Evolutionary conservation across 768 basidiomycete species (phyloP).

Genomic region (Exsudoporus frostii): DNA sequence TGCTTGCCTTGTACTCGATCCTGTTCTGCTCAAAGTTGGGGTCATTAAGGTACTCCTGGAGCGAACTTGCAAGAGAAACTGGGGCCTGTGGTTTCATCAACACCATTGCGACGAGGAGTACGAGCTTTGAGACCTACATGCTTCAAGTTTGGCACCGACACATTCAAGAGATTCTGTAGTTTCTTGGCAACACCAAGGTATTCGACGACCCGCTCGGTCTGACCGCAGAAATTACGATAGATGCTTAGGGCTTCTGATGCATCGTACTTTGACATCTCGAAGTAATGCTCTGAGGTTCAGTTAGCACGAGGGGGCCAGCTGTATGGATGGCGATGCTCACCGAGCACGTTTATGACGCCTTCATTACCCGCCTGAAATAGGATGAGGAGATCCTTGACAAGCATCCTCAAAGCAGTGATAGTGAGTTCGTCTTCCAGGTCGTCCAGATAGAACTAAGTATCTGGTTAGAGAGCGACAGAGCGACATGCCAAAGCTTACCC

Average conservation of each 20-base stretch:
- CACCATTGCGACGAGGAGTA: background rate
- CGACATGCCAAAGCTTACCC: slow-evolving; percentile 49
- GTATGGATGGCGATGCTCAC: slow-evolving; percentile 39
- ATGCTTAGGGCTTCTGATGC: slow-evolving; percentile 79
- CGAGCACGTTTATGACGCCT: slow-evolving; percentile 81
- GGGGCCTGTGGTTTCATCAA: slow-evolving; percentile 65
- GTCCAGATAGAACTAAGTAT: slow-evolving; percentile 82
- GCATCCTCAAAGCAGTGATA: slow-evolving; percentile 83
- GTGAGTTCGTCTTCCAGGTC: slow-evolving; percentile 91
- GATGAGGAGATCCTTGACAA: slow-evolving; percentile 93
- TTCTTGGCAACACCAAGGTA: slow-evolving; percentile 91
- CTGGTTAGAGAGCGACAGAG: background rate
- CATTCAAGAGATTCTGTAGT: slow-evolving; percentile 88
- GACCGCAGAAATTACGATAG: slow-evolving; percentile 92
- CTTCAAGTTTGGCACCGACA: slow-evolving; percentile 90
- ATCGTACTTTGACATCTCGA: slow-evolving; percentile 96
- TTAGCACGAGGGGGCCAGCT: slow-evolving; percentile 11
- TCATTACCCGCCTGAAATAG: slow-evolving; percentile 97
- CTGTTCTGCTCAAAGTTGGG: slow-evolving; percentile 96
- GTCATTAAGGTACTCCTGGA: slow-evolving; percentile 95
- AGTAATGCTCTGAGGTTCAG: slow-evolving; percentile 74
- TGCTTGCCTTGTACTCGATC: slow-evolving; percentile 85
- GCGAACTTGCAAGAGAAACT: slow-evolving; percentile 85
- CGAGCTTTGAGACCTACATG: slow-evolving; percentile 51
- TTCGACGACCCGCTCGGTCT: slow-evolving; percentile 91